Evolutionary conservation across 768 basidiomycete genomes (phyloP), one percentile per base, ranked within the genome.

Genomic region (Auriscalpium orientale): DNA sequence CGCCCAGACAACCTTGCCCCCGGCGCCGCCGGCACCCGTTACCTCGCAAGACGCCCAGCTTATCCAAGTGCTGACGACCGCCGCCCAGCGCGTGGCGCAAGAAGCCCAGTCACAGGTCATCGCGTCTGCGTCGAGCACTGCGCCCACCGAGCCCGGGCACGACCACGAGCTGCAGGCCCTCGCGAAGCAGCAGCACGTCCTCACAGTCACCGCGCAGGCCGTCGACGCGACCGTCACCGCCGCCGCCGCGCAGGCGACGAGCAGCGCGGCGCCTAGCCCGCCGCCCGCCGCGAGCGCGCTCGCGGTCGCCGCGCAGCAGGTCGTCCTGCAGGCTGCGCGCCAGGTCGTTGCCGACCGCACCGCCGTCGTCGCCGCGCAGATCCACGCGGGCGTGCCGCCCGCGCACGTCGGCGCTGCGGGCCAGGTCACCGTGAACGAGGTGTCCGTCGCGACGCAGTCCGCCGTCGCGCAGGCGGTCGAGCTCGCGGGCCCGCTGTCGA

Each of bases 391-490:
- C 16, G 56, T 74, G n/a, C 66, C 71, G 4, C 66, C 69, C 1
- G 64, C 65, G 2, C 67, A 67, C 7, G 51, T 65, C n/a, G 57
- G 72, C 22, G 64, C 40, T 0, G n/a, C 68, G 6, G 28, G 28
- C 5, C 75, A 76, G 56, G 77, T 82, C 22, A 80, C 79, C 5
- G 79, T 81, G 48, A 78, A 78, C 55, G 80, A 82, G 55, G 79
- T 80, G 20, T 81, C 80, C 6, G 78, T 77, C 37, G 79, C 79
- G 49, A 80, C 90, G 22, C 84, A 89, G 65, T 79, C 85, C 15
- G 90, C 89, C 18, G 89, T 92, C 57, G 91, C 89, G 36, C 81
- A 85, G 65, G 90, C 90, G 40, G 89, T 92, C 40, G 86, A 85
- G 65, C 81, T 84, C 66, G 82, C 83, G 43, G 87, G 87, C 34